Base-by-base conservation (phyloP, 73 alveolate genomes). In the Tetrahymena elliotti region DNA sequence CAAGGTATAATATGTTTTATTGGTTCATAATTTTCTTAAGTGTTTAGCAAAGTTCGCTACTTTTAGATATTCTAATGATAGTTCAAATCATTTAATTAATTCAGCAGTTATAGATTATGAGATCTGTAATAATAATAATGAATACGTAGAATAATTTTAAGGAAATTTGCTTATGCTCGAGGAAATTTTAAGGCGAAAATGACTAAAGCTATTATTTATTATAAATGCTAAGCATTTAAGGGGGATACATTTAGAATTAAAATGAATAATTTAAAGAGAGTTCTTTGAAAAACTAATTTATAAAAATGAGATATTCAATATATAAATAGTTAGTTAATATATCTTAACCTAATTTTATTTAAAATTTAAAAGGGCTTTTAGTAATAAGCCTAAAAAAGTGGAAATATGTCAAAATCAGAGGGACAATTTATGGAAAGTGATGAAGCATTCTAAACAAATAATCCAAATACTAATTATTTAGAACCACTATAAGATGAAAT, bases 401-500 rank as follows among this genome's bases (percentile, higher is more conserved):
- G 88, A 68, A 68, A 68, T 31, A 27, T 68, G 36, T 68, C 88
- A 68, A 68, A 68, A 68, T 68, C 88, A 68, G 88, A 68, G 34
- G 88, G 88, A 27, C n/a, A 68, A 24, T 68, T 68, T 68, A 68
- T 68, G 88, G 88, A 68, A 68, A 68, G 88, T 68, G 88, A 68
- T 68, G 88, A 68, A 6, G 88, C 88, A 68, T 68, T 68, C 88
- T 68, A 68, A 36, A 68, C 88, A 68, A 68, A 68, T 31, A 68
- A 68, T 68, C 88, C 88, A n/a, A 68, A 68, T 68, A 68, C 88
- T 27, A 68, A 68, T 31, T 68, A 68, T 31, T 68, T 68, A 68
- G 88, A 68, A 68, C 88, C 88, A 10, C 93, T 94, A 24, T 84
- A 94, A 20, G 96, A 94, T 93, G 84, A 84, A 1, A 94, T 94